Base-by-base conservation (phyloP, 2,329 filamentous ascomycete species). In the Fusarium vanettenii region DNA sequence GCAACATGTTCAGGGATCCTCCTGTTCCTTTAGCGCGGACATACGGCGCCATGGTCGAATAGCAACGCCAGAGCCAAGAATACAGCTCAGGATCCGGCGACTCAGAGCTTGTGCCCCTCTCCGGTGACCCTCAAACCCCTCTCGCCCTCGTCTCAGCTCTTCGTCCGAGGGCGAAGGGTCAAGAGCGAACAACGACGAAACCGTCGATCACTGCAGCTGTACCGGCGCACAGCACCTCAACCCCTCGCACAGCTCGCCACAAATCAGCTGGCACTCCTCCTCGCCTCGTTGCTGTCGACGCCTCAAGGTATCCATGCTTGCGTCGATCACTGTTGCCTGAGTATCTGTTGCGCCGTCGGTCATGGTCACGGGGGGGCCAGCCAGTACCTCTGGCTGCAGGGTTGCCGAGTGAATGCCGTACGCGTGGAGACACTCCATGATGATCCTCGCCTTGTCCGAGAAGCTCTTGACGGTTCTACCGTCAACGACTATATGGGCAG, bases 391-490 rank as follows among this genome's bases (percentile, higher is more conserved):
- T 0, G 92, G 92, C 82, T 95, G 93, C 35, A 95, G 79, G 1
- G 93, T 94, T 5, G 86, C 87, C 14, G 91, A 93, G 80, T 95
- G 92, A 70, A 95, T 91, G 6, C 92, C 93, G 77, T 94, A 94
- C 2, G 89, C 91, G 77, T 93, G 92, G 43, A 95, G 86, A 79
- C 92, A 94, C 79, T 94, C 89, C 68, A 88, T 88, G 63, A 94
- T 89, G 2, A 88, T 89, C 75, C 87, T 89, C 2, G 91, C 90
- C 69, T 89, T 88, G 60, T 86, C 84, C 82, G 90, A 87, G 79
- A 94, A 94, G 60, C 85, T 84, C 39, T 84, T 80, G 27, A 93
- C 81, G 10, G 87, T 87, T 61, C 87, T 85, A 70, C 90, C 88
- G 2, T 87, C 86, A 18, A 94, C 88, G 0, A 92, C 86, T 2